phyloP scores from a whole-genome alignment of 495 filamentous ascomycete species.

The Aspergillus baeticus region DNA sequence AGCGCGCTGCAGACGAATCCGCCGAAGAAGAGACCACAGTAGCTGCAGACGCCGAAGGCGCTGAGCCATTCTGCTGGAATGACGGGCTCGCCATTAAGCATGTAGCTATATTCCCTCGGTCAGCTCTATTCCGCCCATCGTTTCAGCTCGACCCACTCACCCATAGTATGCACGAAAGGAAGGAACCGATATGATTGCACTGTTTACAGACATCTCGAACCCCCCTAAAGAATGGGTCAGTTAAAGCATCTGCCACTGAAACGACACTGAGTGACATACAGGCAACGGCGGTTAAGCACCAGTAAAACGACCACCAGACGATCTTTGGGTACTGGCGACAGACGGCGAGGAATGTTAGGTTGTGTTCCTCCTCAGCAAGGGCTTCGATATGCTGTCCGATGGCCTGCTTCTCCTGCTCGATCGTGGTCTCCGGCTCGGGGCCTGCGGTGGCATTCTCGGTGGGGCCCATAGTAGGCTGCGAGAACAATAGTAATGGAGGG shows the following conservation, averaged over 20 bases:
- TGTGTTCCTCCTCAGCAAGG: too few relatives aligned
- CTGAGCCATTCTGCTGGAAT: conserved; percentile 36
- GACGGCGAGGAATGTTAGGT: too few relatives aligned
- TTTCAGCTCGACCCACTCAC: background rate
- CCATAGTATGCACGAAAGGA: conserved; percentile 36
- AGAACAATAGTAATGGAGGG: too few relatives aligned
- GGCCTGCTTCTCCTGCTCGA: too few relatives aligned
- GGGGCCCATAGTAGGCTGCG: too few relatives aligned
- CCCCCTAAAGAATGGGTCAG: conserved; percentile 19
- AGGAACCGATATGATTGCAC: conserved; percentile 32
- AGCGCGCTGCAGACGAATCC: conserved; percentile 29
- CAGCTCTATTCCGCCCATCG: too few relatives aligned
- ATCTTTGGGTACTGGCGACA: background rate
- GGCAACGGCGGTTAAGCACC: background rate
- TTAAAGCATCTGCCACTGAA: too few relatives aligned
- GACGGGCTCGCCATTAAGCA: conserved; percentile 25
- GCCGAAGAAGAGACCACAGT: conserved; percentile 31
- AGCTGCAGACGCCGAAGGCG: conserved; percentile 30
- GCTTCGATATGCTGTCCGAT: too few relatives aligned
- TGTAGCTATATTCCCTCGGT: background rate
- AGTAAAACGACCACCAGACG: background rate
- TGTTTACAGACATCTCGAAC: conserved; percentile 40
- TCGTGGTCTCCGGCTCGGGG: too few relatives aligned
- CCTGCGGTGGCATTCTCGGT: too few relatives aligned
- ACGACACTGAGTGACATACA: too few relatives aligned